phyloP scores from a whole-genome alignment of 805 yeast genomes.

The Cephaloascus albidus region DNA sequence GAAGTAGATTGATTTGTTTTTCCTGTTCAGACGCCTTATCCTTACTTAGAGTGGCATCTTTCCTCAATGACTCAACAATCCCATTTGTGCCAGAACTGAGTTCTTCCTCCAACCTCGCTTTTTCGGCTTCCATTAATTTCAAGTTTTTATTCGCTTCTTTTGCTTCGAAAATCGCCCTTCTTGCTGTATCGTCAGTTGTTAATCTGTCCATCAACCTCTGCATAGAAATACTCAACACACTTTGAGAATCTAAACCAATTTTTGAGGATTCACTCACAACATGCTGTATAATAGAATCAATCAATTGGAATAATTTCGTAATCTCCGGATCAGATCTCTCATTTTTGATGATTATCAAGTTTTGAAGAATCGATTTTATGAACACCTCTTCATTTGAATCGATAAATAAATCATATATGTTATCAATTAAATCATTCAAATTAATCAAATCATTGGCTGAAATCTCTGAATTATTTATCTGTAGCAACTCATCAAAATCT shows the following conservation, averaged over 20 bases:
- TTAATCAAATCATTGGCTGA: conserved; percentile 1
- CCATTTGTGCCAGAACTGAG: conserved; percentile 12
- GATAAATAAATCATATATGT: conserved; percentile 5
- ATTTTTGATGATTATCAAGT: conserved; percentile 15
- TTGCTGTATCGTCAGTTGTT: conserved; percentile 23
- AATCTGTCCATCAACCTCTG: conserved; percentile 24
- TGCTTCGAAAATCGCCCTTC: conserved; percentile 22
- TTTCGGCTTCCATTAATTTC: conserved; percentile 12
- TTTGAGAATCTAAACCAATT: conserved; percentile 13
- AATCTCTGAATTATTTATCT: not conserved
- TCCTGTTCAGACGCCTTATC: conserved; percentile 15
- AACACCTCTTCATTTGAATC: conserved; percentile 3
- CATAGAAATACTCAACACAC: conserved; percentile 20
- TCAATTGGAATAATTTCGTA: conserved; percentile 14
- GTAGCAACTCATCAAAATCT: conserved; percentile 18
- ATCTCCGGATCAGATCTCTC: conserved; percentile 14
- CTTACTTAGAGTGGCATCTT: conserved; percentile 11
- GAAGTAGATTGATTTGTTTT: conserved; percentile 14
- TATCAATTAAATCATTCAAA: conserved; percentile 8
- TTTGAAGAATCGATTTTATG: conserved; percentile 16
- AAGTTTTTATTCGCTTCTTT: conserved; percentile 14
- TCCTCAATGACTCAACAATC: conserved; percentile 13
- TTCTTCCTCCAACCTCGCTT: conserved; percentile 11
- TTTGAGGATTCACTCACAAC: conserved; percentile 15
- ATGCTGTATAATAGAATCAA: conserved; percentile 22